Evolutionary conservation across 805 yeast genomes (phyloP), one percentile per base, ranked within the genome.

Genomic region (Candida sphagnicola): DNA sequence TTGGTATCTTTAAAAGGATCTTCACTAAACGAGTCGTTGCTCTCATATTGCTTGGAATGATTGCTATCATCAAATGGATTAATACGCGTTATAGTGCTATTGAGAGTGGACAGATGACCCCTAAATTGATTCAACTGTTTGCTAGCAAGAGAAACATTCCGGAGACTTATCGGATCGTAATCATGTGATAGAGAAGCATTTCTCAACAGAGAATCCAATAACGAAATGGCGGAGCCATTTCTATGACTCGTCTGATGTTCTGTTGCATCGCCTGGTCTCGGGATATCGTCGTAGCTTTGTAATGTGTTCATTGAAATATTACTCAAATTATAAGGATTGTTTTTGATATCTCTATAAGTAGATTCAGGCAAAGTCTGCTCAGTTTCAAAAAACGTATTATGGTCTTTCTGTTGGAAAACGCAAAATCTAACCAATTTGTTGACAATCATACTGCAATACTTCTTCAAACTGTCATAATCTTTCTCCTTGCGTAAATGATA

Each of bases 381-480:
- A 15, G 4, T 16, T n/a, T n/a, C n/a, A n/a, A n/a, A n/a, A n/a
- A n/a, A n/a, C n/a, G n/a, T n/a, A n/a, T n/a, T n/a, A n/a, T n/a
- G n/a, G 24, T 8, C n/a, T 13, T 26, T 26, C 13, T 65, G 54
- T 39, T 61, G 62, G 39, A 56, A 59, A 3, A 80, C 80, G 43
- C 82, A 56, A 19, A 57, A 53, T 40, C 79, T 74, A 16, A 84
- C 79, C 21, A 75, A 71, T 21, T 71, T 67, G 53, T 81, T 80
- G 37, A 82, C 78, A 23, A 77, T 67, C 8, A 66, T 50, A 54
- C 82, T 79, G 51, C 85, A 82, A 56, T 73, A 82, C 44, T 77
- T 78, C 47, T 77, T 81, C 39, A 83, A 57, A 10, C 77, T 67
- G 34, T 66, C 70, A 38, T 54, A 62, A 3, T 62, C 65, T 31